Base-by-base conservation (phyloP, 225 moss, liverwort and hornwort genomes). In the Ulota crispa region DNA sequence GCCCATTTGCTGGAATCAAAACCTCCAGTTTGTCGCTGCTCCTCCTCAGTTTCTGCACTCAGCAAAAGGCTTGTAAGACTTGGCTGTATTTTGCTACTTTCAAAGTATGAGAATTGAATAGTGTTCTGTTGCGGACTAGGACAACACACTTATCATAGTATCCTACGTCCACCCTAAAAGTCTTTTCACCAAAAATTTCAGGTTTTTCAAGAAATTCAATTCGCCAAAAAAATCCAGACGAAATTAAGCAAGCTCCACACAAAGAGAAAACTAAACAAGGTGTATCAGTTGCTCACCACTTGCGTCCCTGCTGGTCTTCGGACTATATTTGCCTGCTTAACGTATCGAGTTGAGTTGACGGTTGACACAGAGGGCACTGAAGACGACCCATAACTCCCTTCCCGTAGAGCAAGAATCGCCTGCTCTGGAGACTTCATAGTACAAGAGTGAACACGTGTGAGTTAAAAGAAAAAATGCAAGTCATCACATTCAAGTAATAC, bases 1-100 rank as follows among this genome's bases (percentile, higher is more conserved):
- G 24, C n/a, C 95, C 95, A 63, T 80, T 89, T 39, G 98, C 91
- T 66, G 98, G 98, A 80, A 99, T 91, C 31, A 68, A 60, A 68
- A 99, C 86, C 80, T 89, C 88, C 85, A 99, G 81, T 86, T 80
- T 86, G 34, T 82, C 71, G 37, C 28, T 70, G n/a, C 81, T 87
- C 81, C 82, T 89, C 74, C 64, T 87, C 50, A 99, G 53, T 20
- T 87, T 61, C 94, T 94, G 88, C 83, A 85, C 32, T 52, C 70
- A 68, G 67, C 32, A 66, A 27, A 66, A n/a, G 32, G 43, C 34
- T 74, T 68, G 34, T 67, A 64, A 77, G 55, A 43, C 67, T 71
- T 52, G 21, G 47, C 70, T 78, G 30, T 2, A 70, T n/a, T 34
- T 73, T 32, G 30, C 20, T 70, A 37, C 57, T 57, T 47, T 64